phyloP scores from a whole-genome alignment of 1,139 yeast species.

The Blastobotrys ciferrii region DNA sequence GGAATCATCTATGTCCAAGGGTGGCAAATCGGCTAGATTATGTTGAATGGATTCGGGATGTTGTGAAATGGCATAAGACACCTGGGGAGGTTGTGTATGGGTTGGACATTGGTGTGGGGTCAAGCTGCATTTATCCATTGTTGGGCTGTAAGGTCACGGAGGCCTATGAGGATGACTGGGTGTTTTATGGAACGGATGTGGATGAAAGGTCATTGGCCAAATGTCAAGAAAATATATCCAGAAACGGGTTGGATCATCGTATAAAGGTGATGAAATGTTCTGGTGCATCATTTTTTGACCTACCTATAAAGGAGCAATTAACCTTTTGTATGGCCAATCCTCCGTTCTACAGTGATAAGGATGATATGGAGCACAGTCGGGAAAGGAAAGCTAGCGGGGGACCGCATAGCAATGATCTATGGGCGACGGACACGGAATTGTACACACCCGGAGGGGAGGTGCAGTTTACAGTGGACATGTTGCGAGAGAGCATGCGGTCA shows the following conservation, averaged over 20 bases:
- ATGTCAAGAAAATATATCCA: conserved; percentile 28
- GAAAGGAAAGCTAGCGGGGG: conserved; percentile 17
- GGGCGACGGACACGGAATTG: conserved; percentile 37
- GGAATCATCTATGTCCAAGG: conserved; percentile 29
- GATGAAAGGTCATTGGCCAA: conserved; percentile 32
- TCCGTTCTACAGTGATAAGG: conserved; percentile 42
- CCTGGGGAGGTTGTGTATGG: conserved; percentile 3
- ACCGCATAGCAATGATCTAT: conserved; percentile 25
- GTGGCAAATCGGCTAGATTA: conserved; percentile 31
- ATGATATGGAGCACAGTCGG: conserved; percentile 34
- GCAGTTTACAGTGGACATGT: conserved; percentile 37
- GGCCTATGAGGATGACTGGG: conserved; percentile 21
- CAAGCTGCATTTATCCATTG: conserved; percentile 44
- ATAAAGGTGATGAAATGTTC: conserved; percentile 11
- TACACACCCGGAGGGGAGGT: conserved; percentile 45
- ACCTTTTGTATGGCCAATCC: conserved; percentile 47
- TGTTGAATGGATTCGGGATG: conserved; percentile 24
- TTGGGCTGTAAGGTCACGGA: conserved; percentile 30
- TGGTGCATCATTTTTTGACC: conserved; percentile 2
- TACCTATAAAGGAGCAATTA: conserved; percentile 8
- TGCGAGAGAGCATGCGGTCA: conserved; percentile 33
- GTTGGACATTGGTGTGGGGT: conserved; percentile 43
- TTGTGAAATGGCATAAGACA: conserved; percentile 13
- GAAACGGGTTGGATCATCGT: conserved; percentile 24
- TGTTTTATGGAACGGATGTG: conserved; percentile 42